Evolutionary conservation across 371 early-diverging fungal genomes (phyloP).

Genomic region (Sporodiniella umbellata): DNA sequence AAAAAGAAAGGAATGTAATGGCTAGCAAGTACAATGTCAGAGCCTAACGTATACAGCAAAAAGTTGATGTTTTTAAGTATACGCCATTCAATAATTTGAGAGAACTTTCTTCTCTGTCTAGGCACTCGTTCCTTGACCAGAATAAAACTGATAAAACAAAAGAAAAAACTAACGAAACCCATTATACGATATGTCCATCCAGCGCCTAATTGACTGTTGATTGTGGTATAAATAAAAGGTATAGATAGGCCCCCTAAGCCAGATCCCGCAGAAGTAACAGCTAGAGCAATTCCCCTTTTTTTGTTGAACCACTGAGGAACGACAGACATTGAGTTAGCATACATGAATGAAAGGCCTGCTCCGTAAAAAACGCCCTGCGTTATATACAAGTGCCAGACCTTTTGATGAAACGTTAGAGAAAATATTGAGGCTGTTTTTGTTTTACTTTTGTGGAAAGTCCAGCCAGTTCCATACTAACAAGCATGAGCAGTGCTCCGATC

Average conservation of each 20-base stretch:
- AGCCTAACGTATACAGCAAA: slow-evolving; percentile 19
- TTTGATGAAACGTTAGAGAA: not conserved
- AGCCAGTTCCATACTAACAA: slow-evolving; percentile 34
- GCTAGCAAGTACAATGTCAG: slow-evolving; percentile 20
- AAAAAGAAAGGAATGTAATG: slow-evolving; percentile 31
- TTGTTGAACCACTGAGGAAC: slow-evolving; percentile 76
- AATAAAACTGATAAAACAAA: slow-evolving; percentile 12
- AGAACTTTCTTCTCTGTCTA: slow-evolving; percentile 9
- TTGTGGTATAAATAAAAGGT: slow-evolving; percentile 56
- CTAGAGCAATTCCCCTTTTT: slow-evolving; percentile 68
- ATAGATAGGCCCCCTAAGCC: slow-evolving; percentile 78
- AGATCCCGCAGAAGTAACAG: slow-evolving; percentile 76
- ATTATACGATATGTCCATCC: slow-evolving; percentile 58
- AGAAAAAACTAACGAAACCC: slow-evolving; percentile 43
- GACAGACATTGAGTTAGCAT: slow-evolving; percentile 33
- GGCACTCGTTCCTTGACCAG: slow-evolving; percentile 36
- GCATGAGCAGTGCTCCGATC: slow-evolving; percentile 17
- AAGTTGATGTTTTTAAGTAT: slow-evolving; percentile 8
- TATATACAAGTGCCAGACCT: slow-evolving; percentile 32
- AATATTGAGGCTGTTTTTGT: not conserved
- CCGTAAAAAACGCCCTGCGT: slow-evolving; percentile 31
- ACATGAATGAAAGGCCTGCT: slow-evolving; percentile 42
- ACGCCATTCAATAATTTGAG: slow-evolving; percentile 1
- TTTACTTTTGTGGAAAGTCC: slow-evolving; percentile 11
- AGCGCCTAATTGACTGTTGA: slow-evolving; percentile 54